phyloP scores from a whole-genome alignment of 2,329 filamentous ascomycete genomes.

The Penicillium paneum region DNA sequence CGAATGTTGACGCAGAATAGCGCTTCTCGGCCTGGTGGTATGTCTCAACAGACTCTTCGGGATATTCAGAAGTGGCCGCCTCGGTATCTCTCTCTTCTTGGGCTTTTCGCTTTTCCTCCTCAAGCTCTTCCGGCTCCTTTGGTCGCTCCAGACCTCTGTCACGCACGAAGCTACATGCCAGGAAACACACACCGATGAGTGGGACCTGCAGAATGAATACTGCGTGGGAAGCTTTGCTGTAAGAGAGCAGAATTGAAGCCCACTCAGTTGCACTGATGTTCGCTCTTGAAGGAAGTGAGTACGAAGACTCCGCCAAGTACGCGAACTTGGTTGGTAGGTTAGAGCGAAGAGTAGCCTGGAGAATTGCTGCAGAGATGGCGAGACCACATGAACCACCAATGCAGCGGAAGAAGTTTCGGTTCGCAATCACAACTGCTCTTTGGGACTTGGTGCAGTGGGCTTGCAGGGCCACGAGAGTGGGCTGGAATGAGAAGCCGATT shows the following conservation, averaged over 20 bases:
- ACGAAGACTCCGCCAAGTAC: slow-evolving; percentile 41
- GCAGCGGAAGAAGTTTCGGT: slow-evolving; percentile 61
- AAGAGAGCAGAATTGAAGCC: slow-evolving; percentile 48
- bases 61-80: slow-evolving; percentile 4
- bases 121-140: slow-evolving; percentile 31
- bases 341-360: slow-evolving; percentile 39
- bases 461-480: slow-evolving; percentile 56
- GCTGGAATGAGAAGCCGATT: slow-evolving; percentile 54
- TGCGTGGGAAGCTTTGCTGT: slow-evolving; percentile 52
- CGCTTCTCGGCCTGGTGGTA: slow-evolving; percentile 11
- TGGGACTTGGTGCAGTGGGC: slow-evolving; percentile 56
- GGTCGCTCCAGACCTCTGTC: slow-evolving; percentile 47
- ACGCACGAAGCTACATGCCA: slow-evolving; percentile 52
- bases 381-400: slow-evolving; percentile 59
- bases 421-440: slow-evolving; percentile 60
- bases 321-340: slow-evolving; percentile 41
- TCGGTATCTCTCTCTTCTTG: slow-evolving; percentile 23
- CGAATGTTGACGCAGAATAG: slow-evolving; percentile 13
- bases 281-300: slow-evolving; percentile 32
- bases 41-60: slow-evolving; percentile 1
- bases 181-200: slow-evolving; percentile 51
- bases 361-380: slow-evolving; percentile 55
- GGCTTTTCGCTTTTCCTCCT: slow-evolving; percentile 29
- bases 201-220: slow-evolving; percentile 59
- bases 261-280: slow-evolving; percentile 35